Base-by-base conservation (phyloP, 2,329 filamentous ascomycete species). In the Alternaria incomplexa region DNA sequence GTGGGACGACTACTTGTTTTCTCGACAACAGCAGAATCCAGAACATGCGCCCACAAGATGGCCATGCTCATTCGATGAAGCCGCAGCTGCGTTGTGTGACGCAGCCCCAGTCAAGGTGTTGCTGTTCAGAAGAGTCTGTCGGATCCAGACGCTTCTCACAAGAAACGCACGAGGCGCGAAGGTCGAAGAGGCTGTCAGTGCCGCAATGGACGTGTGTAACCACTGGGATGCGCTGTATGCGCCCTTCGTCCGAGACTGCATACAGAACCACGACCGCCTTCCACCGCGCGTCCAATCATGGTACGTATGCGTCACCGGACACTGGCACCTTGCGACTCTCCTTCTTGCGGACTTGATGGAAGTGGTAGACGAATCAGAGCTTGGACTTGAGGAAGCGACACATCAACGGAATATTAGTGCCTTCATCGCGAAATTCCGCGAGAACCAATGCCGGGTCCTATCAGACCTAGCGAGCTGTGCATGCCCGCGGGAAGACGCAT, bases 101-200 rank as follows among this genome's bases (percentile, higher is more conserved):
- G 84, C 86, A 4, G 85, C 85, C 2, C 86, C 86, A 0, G 84
- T 88, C 60, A 89, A 89, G 71, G 86, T 89, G 2, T 78, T 89
- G 3, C 81, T 89, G 3, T 89, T 85, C 67, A 84, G 87, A 12
- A 83, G 86, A 61, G 81, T 88, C 8, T 84, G 84, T 0, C 84
- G 83, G n/a, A 81, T 89, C 0, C 86, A 89, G 66, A 85, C 83
- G 22, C 78, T 86, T 5, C 64, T 88, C 10, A 80, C 84, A 48
- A 79, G 83, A 58, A 63, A 77, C 77, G 17, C 73, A 69, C 45
- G 62, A 71, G 52, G 75, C 20, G 75, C 81, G 6, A 74, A 76
- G 7, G 75, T 87, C 6, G 86, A 88, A 65, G 79, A 83, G 25
- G 79, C 83, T 15, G 82, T 89, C 13, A 77, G 78, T 7, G 81